These are phyloP conservation scores for Alternaria sp. DNA, from an alignment of 2,329 filamentous ascomycete genomes.

Conservation along the genomic window DNA sequence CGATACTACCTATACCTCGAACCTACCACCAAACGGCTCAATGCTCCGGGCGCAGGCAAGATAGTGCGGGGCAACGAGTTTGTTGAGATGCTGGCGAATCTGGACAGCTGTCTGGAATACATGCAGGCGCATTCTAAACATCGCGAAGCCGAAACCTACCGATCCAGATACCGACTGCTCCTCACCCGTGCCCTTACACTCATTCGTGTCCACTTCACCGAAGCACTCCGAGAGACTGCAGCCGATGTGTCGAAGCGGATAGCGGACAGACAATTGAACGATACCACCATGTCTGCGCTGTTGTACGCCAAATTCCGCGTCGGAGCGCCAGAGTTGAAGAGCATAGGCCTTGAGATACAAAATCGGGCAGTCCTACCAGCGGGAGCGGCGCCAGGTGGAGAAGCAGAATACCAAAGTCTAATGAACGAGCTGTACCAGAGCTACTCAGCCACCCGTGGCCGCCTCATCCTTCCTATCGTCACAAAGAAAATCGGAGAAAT, in stretches of 20 bases:
- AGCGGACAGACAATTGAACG: slow-evolving; percentile 72
- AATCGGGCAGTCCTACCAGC: slow-evolving; percentile 69
- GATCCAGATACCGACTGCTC: slow-evolving; percentile 84
- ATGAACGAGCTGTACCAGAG: slow-evolving; percentile 72
- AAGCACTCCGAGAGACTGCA: slow-evolving; percentile 68
- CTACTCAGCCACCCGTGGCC: slow-evolving; percentile 66
- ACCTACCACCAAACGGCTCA: slow-evolving; percentile 85
- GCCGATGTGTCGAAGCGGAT: slow-evolving; percentile 69
- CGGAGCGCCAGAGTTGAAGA: slow-evolving; percentile 70
- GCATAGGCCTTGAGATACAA: slow-evolving; percentile 72
- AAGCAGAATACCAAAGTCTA: slow-evolving; percentile 71
- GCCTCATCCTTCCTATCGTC: slow-evolving; percentile 68
- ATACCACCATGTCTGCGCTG: slow-evolving; percentile 74
- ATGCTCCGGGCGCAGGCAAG: slow-evolving; percentile 87
- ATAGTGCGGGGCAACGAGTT: slow-evolving; percentile 86
- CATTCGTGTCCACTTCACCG: slow-evolving; percentile 72
- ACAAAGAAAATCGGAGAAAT: slow-evolving; percentile 67
- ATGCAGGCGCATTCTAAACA: slow-evolving; percentile 88
- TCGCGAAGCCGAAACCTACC: slow-evolving; percentile 85
- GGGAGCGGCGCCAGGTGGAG: slow-evolving; percentile 65
- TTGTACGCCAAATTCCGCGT: slow-evolving; percentile 76
- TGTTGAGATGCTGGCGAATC: slow-evolving; percentile 82
- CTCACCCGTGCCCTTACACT: slow-evolving; percentile 74
- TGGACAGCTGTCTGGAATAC: slow-evolving; percentile 91
- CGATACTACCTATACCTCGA: slow-evolving; percentile 95